Evolutionary conservation across 1,284 basidiomycete species (phyloP), one percentile per base, ranked within the genome.

Genomic region (Vanrija pseudolonga): DNA sequence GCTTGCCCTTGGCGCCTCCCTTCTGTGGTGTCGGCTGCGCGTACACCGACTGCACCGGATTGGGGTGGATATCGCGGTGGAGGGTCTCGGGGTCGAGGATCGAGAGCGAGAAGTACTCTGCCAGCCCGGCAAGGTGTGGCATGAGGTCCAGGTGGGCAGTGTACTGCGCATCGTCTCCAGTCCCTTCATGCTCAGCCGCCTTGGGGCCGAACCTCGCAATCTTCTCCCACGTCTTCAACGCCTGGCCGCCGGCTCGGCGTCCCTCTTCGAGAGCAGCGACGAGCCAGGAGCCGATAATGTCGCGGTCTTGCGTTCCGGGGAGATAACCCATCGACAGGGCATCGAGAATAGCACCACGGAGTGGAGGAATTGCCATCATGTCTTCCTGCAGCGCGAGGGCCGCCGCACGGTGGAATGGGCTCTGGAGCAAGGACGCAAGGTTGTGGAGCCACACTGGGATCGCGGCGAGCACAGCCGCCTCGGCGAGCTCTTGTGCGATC

Each of bases 361-460:
- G 73, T 1, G 76, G 69, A 0, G 83, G 73, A 4, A 85, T 79
- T 3, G 80, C 79, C 7, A 93, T 80, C 6, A 97, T 76, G 6
- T 84, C 80, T 0, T 80, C 67, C 62, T 96, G 91, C 0, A 93
- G 76, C 8, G 82, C 80, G 6, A 85, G 83, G 2, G 91, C 81
- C 0, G 88, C 78, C 19, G 94, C 80, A 39, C 90, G 83, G 37
- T 91, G 84, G 14, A 86, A 88, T 0, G 90, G 84, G 57, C 93
- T 89, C 18, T 90, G 79, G 43, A 93, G 84, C 11, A 97, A 80
- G 0, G 86, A 80, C 0, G 93, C 86, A 38, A 90, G 78, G 73
- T 96, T 90, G 75, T 96, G 90, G 38, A 90, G 77, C 93, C 93
- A 96, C 56, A 94, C 90, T 6, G 90, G 91, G 51, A 90, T 73